Evolutionary conservation across 2,329 filamentous ascomycete species (phyloP), one percentile per base, ranked within the genome.

Genomic region (Phyllosticta paracitricarpa): DNA sequence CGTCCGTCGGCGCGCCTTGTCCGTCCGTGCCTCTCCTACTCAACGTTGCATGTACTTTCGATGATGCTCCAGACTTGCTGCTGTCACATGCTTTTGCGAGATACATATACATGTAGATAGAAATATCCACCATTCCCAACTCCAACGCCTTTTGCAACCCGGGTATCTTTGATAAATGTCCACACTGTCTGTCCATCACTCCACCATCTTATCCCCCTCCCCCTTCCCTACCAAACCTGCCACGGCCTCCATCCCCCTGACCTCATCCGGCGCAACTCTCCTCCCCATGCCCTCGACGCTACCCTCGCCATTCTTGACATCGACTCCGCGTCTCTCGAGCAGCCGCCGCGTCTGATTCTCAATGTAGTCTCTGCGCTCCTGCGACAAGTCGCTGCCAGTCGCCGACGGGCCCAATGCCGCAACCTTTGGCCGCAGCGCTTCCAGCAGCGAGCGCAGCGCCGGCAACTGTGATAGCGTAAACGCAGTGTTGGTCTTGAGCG

Each of bases 391-490:
- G 17, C 69, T 35, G 2, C 68, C 68, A n/a, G 67, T 62, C 57
- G 70, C 65, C 10, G 40, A 48, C 17, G 68, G 66, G 2, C 72
- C 69, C 58, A 84, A 64, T 5, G 73, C 71, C 4, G 74, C 73
- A 28, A 95, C 76, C 63, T 87, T 84, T 0, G 89, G 85, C 64
- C 86, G 79, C 40, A 96, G 77, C 12, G 82, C 81, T 9, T 84
- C 79, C 56, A 96, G 78, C 7, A 95, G 79, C 7, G 84, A 78
- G 62, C 89, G 85, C 54, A 99, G 79, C 0, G 90, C 85, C 28
- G 91, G 89, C 22, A 97, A 79, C 71, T 97, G 93, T 2, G 88
- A 89, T 22, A 95, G 80, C 0, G 89, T 86, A 72, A 97, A 96
- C 17, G 84, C 82, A 0, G 88, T 83, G 19, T 89, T 89, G 3